Evolutionary conservation across 352 stramenopile species (phyloP), one percentile per base, ranked within the genome.

Genomic region (Phytophthora kernoviae): DNA sequence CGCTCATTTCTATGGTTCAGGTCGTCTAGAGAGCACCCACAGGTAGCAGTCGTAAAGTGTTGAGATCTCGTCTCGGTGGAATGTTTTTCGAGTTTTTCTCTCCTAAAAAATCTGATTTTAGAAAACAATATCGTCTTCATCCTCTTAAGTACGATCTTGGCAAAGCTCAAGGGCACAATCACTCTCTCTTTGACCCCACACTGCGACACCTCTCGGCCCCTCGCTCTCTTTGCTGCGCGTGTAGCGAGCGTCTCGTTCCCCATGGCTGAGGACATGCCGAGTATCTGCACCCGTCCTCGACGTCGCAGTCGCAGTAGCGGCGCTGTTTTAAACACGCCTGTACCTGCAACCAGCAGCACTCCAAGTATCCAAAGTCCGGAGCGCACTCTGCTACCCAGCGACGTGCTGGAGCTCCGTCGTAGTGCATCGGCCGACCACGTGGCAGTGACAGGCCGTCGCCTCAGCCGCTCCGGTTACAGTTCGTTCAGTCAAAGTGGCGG

Each of bases 321-420:
- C 27, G 97, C 91, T 44, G 91, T 97, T 18, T 90, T 91, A n/a
- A 96, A 79, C 7, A 76, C 83, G 63, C 91, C 81, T 32, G 79
- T 72, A 24, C 58, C 79, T 5, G 66, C 70, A 41, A 65, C 80
- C 48, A 79, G 61, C 15, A 70, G 65, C 47, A 58, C 62, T 14
- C 73, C 65, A 54, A 60, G 64, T 62, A 82, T 75, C 5, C 44
- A 7, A 32, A 47, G 40, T 33, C 18, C n/a, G 48, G 61, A 67
- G 33, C 49, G 56, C 32, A 63, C 57, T 37, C 41, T 77, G 9
- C 37, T 75, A 12, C 55, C 70, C 10, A 73, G 66, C 32, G 60
- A 73, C 26, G 56, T 75, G n/a, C 66, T 73, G 45, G 73, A 81
- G 30, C 50, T 86, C 5, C 45, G 69, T 14, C 72, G 72, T 63